Evolutionary conservation across 371 early-diverging fungal genomes (phyloP).

Genomic region (Mortierella sp.): DNA sequence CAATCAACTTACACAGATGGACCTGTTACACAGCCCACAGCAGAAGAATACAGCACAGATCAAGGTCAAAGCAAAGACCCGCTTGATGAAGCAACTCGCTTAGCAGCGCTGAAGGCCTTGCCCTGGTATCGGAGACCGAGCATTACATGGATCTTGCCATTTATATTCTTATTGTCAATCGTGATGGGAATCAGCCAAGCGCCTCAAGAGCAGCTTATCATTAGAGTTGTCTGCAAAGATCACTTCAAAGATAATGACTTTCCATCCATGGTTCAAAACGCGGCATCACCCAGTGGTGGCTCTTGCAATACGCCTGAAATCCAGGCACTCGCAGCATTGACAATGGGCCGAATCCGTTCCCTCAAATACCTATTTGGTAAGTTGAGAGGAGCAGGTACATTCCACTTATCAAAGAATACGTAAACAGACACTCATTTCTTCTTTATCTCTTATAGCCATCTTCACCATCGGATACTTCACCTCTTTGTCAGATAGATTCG

Average conservation of each 20-base stretch:
- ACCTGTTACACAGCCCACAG: background rate
- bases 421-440: background rate
- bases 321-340: constrained; percentile 25
- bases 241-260: constrained; percentile 4
- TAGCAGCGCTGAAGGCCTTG: constrained; percentile 20
- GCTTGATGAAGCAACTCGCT: constrained; percentile 20
- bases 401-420: background rate
- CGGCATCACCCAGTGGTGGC: constrained; percentile 1
- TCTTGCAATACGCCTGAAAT: constrained; percentile 24
- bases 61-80: background rate
- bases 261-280: background rate
- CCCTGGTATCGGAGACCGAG: constrained; percentile 47
- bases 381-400: background rate
- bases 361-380: constrained; percentile 44
- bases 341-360: constrained; percentile 24
- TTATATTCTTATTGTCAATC: constrained; percentile 24
- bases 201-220: constrained; percentile 34
- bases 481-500: constrained; percentile 31
- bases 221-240: constrained; percentile 41
- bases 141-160: constrained; percentile 38
- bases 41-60: background rate
- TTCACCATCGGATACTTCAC: constrained; percentile 40
- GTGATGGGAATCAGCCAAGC: constrained; percentile 22
- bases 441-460: constrained; percentile 17
- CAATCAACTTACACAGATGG: background rate